Percentiles rank a stretch among this genome's conserved stretches.
Evolutionary conservation across 192 early-diverging fungal species (phyloP).

Genomic region (Backusella circina): DNA sequence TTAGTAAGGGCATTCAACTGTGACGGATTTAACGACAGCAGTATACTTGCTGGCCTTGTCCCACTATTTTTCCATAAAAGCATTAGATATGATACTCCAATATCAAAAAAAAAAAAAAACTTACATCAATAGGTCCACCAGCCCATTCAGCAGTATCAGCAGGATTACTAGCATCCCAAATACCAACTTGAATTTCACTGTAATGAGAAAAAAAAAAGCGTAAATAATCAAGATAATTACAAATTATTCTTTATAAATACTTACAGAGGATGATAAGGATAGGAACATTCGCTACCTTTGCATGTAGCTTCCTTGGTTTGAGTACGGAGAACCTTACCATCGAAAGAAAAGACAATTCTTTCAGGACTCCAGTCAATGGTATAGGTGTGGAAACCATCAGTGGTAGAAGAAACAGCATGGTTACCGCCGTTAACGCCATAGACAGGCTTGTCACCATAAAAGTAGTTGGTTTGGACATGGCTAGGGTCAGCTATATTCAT

Average conservation of each 20-base stretch:
- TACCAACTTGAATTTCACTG: constrained; percentile 35
- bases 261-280: constrained; percentile 26
- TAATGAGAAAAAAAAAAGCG: not conserved
- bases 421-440: constrained; percentile 20
- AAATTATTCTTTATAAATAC: not conserved
- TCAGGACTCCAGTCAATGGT: constrained; percentile 34
- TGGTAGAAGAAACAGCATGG: not conserved
- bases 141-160: constrained; percentile 23
- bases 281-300: not conserved
- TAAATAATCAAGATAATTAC: not conserved
- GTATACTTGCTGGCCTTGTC: not conserved
- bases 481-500: constrained; percentile 27
- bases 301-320: constrained; percentile 26
- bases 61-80: not conserved
- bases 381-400: constrained; percentile 38
- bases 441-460: constrained; percentile 18
- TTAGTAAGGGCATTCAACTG: constrained; percentile 5
- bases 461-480: constrained; percentile 40
- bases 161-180: constrained; percentile 36
- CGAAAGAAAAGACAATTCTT: constrained; percentile 33
- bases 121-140: constrained; percentile 21
- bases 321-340: constrained; percentile 35
- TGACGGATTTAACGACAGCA: not conserved
- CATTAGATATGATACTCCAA: not conserved
- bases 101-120: not conserved